Percentiles rank a stretch among this genome's conserved stretches.
Conservation (phyloP, 2,329 filamentous ascomycete species). For the Colletotrichum cereale region DNA sequence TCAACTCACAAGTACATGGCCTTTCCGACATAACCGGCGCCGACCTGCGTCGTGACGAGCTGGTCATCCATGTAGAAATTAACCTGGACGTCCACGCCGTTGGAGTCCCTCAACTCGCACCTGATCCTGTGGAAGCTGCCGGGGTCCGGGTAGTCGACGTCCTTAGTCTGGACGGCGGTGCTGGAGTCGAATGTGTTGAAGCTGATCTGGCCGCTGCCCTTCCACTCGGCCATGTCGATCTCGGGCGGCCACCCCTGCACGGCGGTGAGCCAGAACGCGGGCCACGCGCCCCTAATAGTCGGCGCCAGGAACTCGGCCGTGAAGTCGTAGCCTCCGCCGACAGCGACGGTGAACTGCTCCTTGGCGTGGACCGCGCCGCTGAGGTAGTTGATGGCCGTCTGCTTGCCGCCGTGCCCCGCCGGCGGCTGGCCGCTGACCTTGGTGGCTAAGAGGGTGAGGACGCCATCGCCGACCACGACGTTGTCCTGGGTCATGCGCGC, state of each 20-base stretch:
- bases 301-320: conserved; percentile 55
- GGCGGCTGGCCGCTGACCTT: conserved; percentile 56
- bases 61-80: conserved; percentile 67
- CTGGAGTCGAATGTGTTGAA: conserved; percentile 69
- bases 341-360: conserved; percentile 54
- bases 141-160: conserved; percentile 62
- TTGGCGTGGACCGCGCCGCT: conserved; percentile 59
- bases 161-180: conserved; percentile 57
- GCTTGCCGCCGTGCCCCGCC: conserved; percentile 52
- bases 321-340: conserved; percentile 57
- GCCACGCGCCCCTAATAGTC: conserved; percentile 63
- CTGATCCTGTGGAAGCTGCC: conserved; percentile 63
- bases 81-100: conserved; percentile 64
- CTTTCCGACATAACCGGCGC: conserved; percentile 62
- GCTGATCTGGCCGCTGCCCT: conserved; percentile 66
- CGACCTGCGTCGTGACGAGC: conserved; percentile 63
- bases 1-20: conserved; percentile 56
- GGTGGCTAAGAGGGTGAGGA: conserved; percentile 61
- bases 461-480: conserved; percentile 55
- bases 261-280: conserved; percentile 70
- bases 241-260: conserved; percentile 69
- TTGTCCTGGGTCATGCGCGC: conserved; percentile 66
- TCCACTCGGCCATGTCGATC: conserved; percentile 73
- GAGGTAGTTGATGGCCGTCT: conserved; percentile 64
- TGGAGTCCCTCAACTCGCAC: conserved; percentile 63